Base-by-base conservation (phyloP, 1,284 basidiomycete species). In the Vanrija humicola region DNA sequence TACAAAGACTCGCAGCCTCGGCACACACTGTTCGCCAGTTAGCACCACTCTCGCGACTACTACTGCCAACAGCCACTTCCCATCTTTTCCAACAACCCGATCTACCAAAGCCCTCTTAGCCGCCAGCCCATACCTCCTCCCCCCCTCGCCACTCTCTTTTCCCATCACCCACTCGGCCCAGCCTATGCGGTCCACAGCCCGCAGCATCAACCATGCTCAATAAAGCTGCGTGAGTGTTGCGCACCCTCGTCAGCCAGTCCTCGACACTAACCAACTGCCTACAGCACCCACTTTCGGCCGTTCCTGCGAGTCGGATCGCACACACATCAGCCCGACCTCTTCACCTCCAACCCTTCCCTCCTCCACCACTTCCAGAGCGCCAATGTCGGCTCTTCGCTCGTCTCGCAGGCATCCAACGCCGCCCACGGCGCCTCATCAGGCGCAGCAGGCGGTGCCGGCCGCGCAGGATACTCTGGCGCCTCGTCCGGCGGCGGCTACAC, bases 311-410 rank as follows among this genome's bases (percentile, higher is more conserved):
- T 73, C 65, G 62, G 28, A 48, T 63, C 25, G 60, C 49, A 52
- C 48, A 51, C 59, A 1, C 51, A 54, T 52, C 59, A 62, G 43
- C 70, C 74, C 16, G 73, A 76, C 47, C 69, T 73, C 43, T 78
- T 78, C 64, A 73, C 76, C 40, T 66, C 72, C 23, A 78, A 78
- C 63, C 70, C 75, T 46, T 71, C 66, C 38, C 62, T 77, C 42
- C 64, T 73, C n/a, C 74, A 75, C 57, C 73, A 74, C 48, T 68
- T 75, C 48, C 68, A 73, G 16, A 60, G 59, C 29, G 52, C 59
- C 12, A 65, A 64, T 38, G 44, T 58, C 16, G 62, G 63, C 47
- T 63, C 60, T 43, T 47, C 48, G 19, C 48, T 67, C 48, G 62
- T 64, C 38, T 58, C 59, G 5, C 66, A 67, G 25, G 59, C 55